Evolutionary conservation across 2,329 filamentous ascomycete genomes (phyloP).

Genomic region (Fusarium buxicola): DNA sequence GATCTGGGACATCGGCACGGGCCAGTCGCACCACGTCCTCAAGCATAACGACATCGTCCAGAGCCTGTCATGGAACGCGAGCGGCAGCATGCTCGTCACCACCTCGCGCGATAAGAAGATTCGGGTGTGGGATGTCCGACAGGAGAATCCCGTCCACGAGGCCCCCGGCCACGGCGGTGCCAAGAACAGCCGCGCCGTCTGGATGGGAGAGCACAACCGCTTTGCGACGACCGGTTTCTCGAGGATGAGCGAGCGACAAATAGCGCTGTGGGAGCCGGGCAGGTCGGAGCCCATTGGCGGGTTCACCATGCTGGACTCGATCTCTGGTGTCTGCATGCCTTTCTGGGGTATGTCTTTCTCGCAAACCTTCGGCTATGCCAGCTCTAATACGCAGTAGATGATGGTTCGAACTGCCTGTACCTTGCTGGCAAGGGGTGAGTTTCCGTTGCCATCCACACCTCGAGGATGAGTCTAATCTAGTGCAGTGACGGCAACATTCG

Average conservation of each 20-base stretch:
- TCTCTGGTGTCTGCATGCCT: constrained; percentile 98
- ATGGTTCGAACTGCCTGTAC: constrained; percentile 94
- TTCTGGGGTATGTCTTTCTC: constrained; percentile 81
- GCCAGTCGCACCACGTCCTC: constrained; percentile 78
- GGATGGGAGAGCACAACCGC: constrained; percentile 97
- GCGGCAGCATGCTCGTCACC: constrained; percentile 86
- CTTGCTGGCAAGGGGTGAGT: constrained; percentile 95
- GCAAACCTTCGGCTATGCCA: background rate
- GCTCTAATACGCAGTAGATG: constrained; percentile 65
- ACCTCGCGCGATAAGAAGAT: constrained; percentile 99
- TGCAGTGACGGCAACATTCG: constrained; percentile 95
- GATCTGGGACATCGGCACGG: constrained; percentile 91
- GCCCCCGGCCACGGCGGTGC: constrained; percentile 87
- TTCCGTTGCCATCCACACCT: background rate
- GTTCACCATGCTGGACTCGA: constrained; percentile 91
- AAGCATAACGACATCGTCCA: constrained; percentile 94
- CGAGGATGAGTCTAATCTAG: constrained; percentile 23
- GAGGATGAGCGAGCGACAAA: constrained; percentile 96
- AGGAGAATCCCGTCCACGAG: constrained; percentile 89
- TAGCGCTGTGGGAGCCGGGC: constrained; percentile 95
- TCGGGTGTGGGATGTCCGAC: constrained; percentile 95
- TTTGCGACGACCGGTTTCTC: constrained; percentile 98
- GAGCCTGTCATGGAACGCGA: constrained; percentile 94
- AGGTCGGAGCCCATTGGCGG: constrained; percentile 88
- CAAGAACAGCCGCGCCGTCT: constrained; percentile 97